Percentiles rank a stretch among this genome's conserved stretches.
phyloP scores from a whole-genome alignment of 805 yeast genomes.

The Ogataea parapolymorpha region DNA sequence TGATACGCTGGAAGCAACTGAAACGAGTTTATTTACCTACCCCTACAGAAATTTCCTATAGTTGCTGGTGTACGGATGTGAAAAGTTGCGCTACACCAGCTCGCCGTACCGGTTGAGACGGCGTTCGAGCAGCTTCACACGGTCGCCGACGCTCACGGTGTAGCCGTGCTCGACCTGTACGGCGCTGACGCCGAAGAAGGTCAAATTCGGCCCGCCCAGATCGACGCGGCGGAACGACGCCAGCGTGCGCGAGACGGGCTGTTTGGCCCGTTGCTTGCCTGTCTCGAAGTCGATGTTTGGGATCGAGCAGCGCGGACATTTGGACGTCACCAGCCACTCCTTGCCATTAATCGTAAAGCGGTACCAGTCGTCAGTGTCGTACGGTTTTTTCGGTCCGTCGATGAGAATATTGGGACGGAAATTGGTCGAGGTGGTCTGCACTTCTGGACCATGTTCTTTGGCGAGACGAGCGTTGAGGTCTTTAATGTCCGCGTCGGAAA shows the following conservation, averaged over 20 bases:
- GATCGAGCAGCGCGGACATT: slow-evolving; percentile 28
- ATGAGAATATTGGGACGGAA: slow-evolving; percentile 27
- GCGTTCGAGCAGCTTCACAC: slow-evolving; percentile 16
- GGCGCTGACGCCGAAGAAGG: slow-evolving; percentile 24
- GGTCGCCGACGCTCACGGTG: slow-evolving; percentile 21
- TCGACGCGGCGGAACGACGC: slow-evolving; percentile 24
- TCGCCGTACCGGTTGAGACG: slow-evolving; percentile 18
- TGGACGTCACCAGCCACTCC: slow-evolving; percentile 25
- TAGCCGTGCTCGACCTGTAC: slow-evolving; percentile 24
- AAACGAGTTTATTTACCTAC: slow-evolving; percentile 10
- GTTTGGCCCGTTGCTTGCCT: slow-evolving; percentile 16
- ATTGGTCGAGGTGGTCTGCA: slow-evolving; percentile 10
- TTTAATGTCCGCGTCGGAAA: slow-evolving; percentile 20
- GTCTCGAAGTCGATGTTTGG: slow-evolving; percentile 23
- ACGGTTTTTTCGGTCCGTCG: slow-evolving; percentile 13
- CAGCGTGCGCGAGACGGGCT: slow-evolving; percentile 21
- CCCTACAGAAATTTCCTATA: slow-evolving; percentile 6
- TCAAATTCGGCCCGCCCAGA: slow-evolving; percentile 12
- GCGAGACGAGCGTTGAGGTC: slow-evolving; percentile 14
- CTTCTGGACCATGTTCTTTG: slow-evolving; percentile 1
- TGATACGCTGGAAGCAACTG: slow-evolving; percentile 9
- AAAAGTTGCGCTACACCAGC: neutral
- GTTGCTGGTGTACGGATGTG: slow-evolving; percentile 12
- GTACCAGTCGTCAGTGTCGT: slow-evolving; percentile 27
- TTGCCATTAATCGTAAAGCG: slow-evolving; percentile 14